Base-by-base conservation (phyloP, 2,329 filamentous ascomycete genomes). In the Xylaria sp. region DNA sequence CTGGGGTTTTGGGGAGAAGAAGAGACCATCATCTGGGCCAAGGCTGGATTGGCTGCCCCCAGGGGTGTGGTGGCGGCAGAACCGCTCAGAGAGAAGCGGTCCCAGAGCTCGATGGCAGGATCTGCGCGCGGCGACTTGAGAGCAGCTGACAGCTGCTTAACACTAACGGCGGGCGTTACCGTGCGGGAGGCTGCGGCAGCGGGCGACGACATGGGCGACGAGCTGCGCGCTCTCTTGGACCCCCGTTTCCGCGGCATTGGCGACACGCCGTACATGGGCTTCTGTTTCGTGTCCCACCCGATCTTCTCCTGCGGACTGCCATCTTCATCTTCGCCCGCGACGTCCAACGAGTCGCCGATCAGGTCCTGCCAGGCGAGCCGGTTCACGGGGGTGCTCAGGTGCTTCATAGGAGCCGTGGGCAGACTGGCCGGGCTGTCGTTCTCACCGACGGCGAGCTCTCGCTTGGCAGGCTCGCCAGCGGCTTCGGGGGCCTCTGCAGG, bases 81-180 rank as follows among this genome's bases (percentile, higher is more conserved):
- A 70, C 85, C 82, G 75, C 84, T 81, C 63, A 89, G 80, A 46
- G 91, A 87, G 77, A 93, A 94, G 62, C 91, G 89, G 74, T 92
- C 92, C 92, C 92, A 95, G 1, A 94, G 81, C 72, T 94, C 91
- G 39, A 91, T 81, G 2, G 91, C 91, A 46, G 92, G 91, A 75
- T 94, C 92, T 39, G 89, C 86, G 72, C 91, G 88, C 13, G 90
- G 90, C 0, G 91, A 91, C 72, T 87, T 90, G 52, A 92, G 80
- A 0, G 88, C 83, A 63, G 86, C 83, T 48, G 87, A 86, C 51
- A 91, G 80, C 71, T 85, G 84, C 75, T 88, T 86, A 48, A 90
- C 81, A 74, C 92, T 88, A 70, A 90, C 82, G 0, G 85, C 76
- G 7, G 84, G 83, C 0, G 82, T 81, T 32, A 78, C 80, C 6